These are phyloP conservation scores for Neonectria coccinea DNA, from an alignment of 2,329 filamentous ascomycete genomes.

Conservation along the genomic window DNA sequence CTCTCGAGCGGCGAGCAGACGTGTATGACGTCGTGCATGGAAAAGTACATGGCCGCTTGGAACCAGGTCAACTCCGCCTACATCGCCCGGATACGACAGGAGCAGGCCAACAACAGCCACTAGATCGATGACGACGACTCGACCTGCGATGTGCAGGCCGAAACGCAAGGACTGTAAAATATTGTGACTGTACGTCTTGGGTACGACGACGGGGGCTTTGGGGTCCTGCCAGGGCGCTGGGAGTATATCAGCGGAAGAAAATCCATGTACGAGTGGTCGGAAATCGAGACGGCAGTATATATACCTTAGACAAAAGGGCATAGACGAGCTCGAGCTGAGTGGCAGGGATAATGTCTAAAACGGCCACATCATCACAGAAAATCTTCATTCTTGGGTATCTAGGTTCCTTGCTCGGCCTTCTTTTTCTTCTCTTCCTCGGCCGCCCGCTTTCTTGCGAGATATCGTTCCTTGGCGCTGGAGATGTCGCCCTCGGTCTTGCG, in stretches of 20 bases:
- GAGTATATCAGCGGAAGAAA: constrained; percentile 9
- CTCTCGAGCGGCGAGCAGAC: constrained; percentile 75
- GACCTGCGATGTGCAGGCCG: constrained; percentile 11
- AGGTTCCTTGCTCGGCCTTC: constrained; percentile 47
- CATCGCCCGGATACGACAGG: constrained; percentile 71
- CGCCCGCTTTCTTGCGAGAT: constrained; percentile 80
- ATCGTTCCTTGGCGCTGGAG: constrained; percentile 81
- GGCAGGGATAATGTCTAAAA: constrained; percentile 34
- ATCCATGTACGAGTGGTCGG: constrained; percentile 25
- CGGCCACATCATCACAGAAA: constrained; percentile 32
- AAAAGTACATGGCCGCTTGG: constrained; percentile 87
- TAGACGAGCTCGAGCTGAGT: constrained; percentile 35
- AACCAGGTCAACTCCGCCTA: constrained; percentile 79
- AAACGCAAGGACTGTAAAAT: constrained; percentile 41
- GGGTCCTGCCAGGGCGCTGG: constrained; percentile 1
- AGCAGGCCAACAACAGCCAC: constrained; percentile 55
- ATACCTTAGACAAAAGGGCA: constrained; percentile 29
- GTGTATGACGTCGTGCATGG: constrained; percentile 82
- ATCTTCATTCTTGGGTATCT: constrained; percentile 48
- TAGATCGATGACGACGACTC: constrained; percentile 25
- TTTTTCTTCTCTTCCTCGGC: constrained; percentile 76
- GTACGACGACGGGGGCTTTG: constrained; percentile 7
- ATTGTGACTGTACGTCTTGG: constrained; percentile 41
- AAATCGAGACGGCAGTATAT: constrained; percentile 23
- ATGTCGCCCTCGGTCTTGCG: constrained; percentile 83